Base-by-base conservation (phyloP, 2,329 filamentous ascomycete species). In the Cladosporium sp. region DNA sequence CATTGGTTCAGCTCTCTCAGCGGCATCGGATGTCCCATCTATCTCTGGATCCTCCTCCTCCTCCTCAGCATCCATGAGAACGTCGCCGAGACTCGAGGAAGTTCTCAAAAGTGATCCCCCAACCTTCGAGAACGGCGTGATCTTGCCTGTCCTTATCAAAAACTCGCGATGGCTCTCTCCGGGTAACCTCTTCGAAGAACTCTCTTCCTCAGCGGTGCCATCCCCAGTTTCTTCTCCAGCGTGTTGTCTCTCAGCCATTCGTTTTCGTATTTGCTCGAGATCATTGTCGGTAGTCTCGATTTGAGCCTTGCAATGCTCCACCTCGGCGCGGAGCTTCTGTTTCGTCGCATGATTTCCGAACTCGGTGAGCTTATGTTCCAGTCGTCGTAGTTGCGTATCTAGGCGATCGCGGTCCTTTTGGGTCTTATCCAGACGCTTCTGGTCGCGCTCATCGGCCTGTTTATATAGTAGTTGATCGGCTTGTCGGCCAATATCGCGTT, bases 141-240 rank as follows among this genome's bases (percentile, higher is more conserved):
- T 98, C 79, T 98, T 98, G 67, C 95, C 95, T 0, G 94, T 99
- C 30, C 95, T 88, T 58, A 99, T 95, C 56, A 99, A 85, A 75
- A 91, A 99, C 56, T 97, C 93, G 59, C 93, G 87, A 67, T 92
- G 88, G 26, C 86, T 92, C 80, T 98, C 95, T 67, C 91, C 91
- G 1, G 91, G 88, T 65, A 94, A 79, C 63, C 86, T 87, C 66
- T 84, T 83, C 61, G 85, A 87, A 30, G 85, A 87, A 30, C 84
- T 85, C 5, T 78, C 72, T 28, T 82, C 79, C 61, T 81, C 78
- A 21, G 46, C 14, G 16, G 77, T 78, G 0, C 68, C 69, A 8
- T 78, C 71, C 11, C 82, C 80, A 3, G 78, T 77, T 13, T 80
- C 80, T 53, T 81, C 79, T 36, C 81, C 81, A n/a, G 84, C 82